Conservation (phyloP, 805 yeast species). For the Candida khao-thaluensis region DNA sequence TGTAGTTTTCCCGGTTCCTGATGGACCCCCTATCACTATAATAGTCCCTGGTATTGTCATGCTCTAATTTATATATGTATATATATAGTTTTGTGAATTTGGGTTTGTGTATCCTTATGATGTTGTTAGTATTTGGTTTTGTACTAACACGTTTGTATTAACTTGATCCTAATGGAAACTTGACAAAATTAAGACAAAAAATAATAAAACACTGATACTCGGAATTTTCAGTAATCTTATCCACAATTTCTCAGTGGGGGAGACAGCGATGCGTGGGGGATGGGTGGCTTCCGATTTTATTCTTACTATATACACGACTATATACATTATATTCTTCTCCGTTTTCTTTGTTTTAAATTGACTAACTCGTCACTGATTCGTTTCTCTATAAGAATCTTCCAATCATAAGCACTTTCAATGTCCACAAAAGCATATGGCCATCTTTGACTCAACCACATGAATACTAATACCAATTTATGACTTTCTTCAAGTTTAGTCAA, state of each 20-base stretch:
- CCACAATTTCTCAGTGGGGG: conserved; percentile 8
- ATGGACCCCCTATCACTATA: conserved; percentile 86
- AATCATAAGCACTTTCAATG: conserved; percentile 65
- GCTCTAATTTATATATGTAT: too few relatives aligned
- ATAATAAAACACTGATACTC: too few relatives aligned
- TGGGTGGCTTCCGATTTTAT: too few relatives aligned
- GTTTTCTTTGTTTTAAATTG: conserved; percentile 22
- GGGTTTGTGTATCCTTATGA: too few relatives aligned
- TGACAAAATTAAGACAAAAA: too few relatives aligned
- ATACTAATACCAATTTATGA: conserved; percentile 66
- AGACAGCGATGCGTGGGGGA: conserved; percentile 7
- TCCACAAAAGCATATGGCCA: conserved; percentile 82
- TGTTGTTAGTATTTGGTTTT: too few relatives aligned
- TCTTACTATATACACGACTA: background rate
- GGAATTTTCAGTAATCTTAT: conserved; percentile 1
- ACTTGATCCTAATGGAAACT: too few relatives aligned
- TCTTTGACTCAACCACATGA: conserved; percentile 83
- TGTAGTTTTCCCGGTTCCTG: conserved; percentile 93
- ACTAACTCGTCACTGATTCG: conserved; percentile 51
- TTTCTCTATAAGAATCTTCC: conserved; percentile 68
- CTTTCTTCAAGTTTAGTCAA: conserved; percentile 51
- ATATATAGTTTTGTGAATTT: too few relatives aligned
- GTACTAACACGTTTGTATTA: too few relatives aligned
- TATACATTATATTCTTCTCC: background rate
- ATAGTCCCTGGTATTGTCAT: conserved; percentile 26